Base-by-base conservation (phyloP, 1,284 basidiomycete genomes). In the Boletellus dicymbophilus region DNA sequence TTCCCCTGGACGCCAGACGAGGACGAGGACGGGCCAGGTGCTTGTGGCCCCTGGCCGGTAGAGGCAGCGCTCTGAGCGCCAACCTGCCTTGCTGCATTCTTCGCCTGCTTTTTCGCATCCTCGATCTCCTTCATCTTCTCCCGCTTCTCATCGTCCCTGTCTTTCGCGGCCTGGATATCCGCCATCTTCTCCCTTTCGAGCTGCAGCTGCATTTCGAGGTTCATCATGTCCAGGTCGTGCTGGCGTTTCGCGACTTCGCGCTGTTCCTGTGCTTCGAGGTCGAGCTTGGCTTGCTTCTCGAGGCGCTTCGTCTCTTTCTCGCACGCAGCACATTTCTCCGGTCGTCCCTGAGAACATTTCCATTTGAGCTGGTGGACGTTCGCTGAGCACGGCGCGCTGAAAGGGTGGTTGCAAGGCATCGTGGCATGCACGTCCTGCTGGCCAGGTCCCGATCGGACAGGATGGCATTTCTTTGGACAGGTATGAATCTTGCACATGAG, bases 401-500 rank as follows among this genome's bases (percentile, higher is more conserved):
- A 53, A 21, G 64, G 44, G 12, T 65, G 52, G 21, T 61, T 52
- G 58, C 81, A 82, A 2, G 34, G 51, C 61, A 74, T 73, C 50
- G 73, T 72, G 0, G 71, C 71, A 58, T 84, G 81, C 50, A 80
- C 75, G 31, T 58, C 66, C 7, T 77, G 55, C 49, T 74, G 48
- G 38, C 57, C 60, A 18, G 51, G 51, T 38, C 47, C 59, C 15
- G 13, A 25, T 37, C 44, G 48, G 21, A 42, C 12, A 9, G 59
- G 74, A 60, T 84, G 82, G 45, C 82, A 84, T 58, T 73, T 82
- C 0, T 73, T 78, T 4, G 74, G 68, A 56, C 82, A 84, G 3
- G 30, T 31, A 55, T 84, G 81, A 6, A 74, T 16, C 3, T 72
- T 71, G 53, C 82, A 84, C 10, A 58, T 70, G 3, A 82, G 66